Percentiles rank a stretch among this genome's conserved stretches.
Conservation (phyloP, 2,329 filamentous ascomycete genomes). For the Trichoderma endophyticum region DNA sequence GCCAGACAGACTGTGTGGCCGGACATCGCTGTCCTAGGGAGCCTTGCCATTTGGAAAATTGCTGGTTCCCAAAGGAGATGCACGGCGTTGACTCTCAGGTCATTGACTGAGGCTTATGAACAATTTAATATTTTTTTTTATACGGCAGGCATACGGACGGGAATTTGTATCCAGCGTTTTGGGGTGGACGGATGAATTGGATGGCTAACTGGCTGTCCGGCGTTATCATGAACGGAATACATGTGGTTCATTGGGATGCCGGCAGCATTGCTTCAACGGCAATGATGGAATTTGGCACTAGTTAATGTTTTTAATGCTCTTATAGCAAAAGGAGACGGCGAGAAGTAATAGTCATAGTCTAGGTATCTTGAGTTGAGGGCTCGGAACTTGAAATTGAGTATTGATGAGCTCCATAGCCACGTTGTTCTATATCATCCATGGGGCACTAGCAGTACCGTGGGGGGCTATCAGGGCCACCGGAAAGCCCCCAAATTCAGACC, state of each 20-base stretch:
- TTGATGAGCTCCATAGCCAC: background rate
- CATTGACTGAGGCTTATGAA: background rate
- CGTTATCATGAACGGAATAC: background rate
- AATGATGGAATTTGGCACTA: background rate
- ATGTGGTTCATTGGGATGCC: background rate
- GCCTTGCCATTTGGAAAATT: constrained; percentile 19
- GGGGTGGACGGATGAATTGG: background rate
- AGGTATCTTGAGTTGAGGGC: background rate
- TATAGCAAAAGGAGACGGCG: background rate
- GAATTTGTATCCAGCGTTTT: constrained; percentile 10
- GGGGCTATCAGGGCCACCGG: background rate
- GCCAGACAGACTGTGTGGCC: constrained; percentile 22
- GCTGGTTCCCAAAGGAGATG: constrained; percentile 23
- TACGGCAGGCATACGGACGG: background rate
- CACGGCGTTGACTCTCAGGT: constrained; percentile 22
- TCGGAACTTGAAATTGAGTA: background rate
- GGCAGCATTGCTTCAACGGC: constrained; percentile 8
- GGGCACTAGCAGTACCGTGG: background rate
- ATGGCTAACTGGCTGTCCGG: background rate
- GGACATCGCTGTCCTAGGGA: constrained; percentile 25
- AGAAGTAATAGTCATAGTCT: background rate
- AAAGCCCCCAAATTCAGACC: background rate
- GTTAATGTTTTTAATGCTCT: background rate
- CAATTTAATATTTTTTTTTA: background rate
- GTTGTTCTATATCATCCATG: background rate